These are phyloP conservation scores for Chondrus crispus DNA, from an alignment of 23 red algal genomes.

Conservation along the genomic window DNA sequence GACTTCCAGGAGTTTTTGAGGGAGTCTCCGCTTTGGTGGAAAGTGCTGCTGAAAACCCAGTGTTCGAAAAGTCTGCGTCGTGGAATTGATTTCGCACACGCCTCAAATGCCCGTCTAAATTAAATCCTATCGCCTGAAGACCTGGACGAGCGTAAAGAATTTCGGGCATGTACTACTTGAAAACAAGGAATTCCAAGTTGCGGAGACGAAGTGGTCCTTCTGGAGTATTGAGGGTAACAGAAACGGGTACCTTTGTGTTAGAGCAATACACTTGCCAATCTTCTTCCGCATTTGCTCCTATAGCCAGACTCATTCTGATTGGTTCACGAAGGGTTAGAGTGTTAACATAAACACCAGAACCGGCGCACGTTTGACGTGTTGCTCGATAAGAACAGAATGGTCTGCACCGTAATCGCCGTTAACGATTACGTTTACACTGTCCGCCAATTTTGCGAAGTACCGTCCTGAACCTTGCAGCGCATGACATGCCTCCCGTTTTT, in stretches of 20 bases:
- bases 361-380: not conserved
- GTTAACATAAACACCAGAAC: not conserved
- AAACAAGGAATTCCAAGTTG: not conserved
- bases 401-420: not conserved
- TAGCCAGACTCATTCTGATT: not conserved
- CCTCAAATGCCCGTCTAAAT: not conserved
- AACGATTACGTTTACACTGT: not conserved
- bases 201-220: not conserved
- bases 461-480: too few species aligned
- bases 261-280: not conserved
- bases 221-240: not conserved
- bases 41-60: not conserved
- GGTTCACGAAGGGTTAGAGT: not conserved
- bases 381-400: not conserved
- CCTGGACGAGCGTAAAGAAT: not conserved
- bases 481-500: too few species aligned
- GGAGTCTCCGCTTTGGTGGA: too few species aligned
- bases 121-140: not conserved
- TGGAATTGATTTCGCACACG: not conserved
- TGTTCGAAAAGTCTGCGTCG: not conserved
- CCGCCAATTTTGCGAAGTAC: not conserved
- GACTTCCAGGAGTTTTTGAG: too few species aligned
- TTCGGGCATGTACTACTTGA: slow-evolving; percentile 1
- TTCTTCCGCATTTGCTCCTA: not conserved
- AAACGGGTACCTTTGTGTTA: not conserved